phyloP scores from a whole-genome alignment of 148 eudicot species.

The Chenopodium quinoa region DNA sequence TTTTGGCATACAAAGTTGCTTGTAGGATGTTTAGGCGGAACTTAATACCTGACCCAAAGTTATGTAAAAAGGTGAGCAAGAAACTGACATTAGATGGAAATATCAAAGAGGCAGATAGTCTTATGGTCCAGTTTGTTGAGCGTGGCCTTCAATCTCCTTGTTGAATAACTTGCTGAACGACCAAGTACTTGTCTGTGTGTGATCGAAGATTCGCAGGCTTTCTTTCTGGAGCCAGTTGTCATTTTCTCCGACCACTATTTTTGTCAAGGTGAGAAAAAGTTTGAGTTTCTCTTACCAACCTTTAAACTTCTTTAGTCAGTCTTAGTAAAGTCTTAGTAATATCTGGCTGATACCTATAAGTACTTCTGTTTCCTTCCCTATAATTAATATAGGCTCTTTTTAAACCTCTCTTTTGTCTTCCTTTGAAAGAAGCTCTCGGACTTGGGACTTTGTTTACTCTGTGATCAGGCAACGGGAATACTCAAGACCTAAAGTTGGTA shows the following conservation, averaged over 20 bases:
- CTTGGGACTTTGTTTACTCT: not conserved
- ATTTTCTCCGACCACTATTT: not conserved
- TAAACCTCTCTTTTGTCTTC: not conserved
- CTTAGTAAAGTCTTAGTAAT: not conserved
- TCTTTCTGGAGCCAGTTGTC: not conserved
- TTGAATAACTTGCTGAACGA: conserved; percentile 11
- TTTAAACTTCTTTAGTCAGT: not conserved
- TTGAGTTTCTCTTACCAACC: not conserved
- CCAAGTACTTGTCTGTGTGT: not conserved
- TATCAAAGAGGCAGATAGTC: conserved; percentile 28
- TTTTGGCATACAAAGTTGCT: conserved; percentile 31
- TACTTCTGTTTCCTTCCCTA: not conserved
- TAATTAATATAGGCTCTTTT: not conserved
- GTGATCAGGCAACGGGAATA: conserved; percentile 14
- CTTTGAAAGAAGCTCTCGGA: conserved; percentile 2
- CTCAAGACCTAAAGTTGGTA: conserved; percentile 5
- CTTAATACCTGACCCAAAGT: conserved; percentile 25
- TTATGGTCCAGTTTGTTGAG: conserved; percentile 29
- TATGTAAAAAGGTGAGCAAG: conserved; percentile 29
- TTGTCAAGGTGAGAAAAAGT: not conserved
- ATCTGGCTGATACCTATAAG: not conserved
- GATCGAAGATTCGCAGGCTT: not conserved
- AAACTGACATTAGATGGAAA: conserved; percentile 22
- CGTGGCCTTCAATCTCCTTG: conserved; percentile 25
- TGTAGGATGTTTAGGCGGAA: conserved; percentile 35